These are phyloP conservation scores for Fusarium newnesense DNA, from an alignment of 2,329 filamentous ascomycete genomes.

Conservation along the genomic window DNA sequence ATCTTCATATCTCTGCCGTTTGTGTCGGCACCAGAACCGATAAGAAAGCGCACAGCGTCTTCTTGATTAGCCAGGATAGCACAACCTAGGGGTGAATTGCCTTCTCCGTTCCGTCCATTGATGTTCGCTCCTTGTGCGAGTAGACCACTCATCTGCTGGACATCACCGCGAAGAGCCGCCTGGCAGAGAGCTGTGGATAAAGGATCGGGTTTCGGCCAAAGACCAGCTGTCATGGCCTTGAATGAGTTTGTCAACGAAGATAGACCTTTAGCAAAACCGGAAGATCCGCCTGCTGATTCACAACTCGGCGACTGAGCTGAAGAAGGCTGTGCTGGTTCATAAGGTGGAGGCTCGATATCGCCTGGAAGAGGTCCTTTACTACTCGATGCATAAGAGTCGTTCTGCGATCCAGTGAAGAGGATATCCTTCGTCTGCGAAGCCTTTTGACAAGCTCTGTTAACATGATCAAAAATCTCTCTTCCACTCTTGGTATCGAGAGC, in stretches of 20 bases:
- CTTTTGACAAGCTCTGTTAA: conserved; percentile 28
- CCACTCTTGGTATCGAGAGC: conserved; percentile 31
- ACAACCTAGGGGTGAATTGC: conserved; percentile 49
- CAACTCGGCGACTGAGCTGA: conserved; percentile 8
- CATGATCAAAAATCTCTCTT: conserved; percentile 34
- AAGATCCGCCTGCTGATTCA: conserved; percentile 15
- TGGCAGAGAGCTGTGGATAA: conserved; percentile 52
- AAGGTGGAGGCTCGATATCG: conserved; percentile 40
- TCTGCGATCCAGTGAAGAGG: conserved; percentile 8
- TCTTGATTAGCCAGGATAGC: conserved; percentile 48
- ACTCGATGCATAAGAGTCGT: conserved; percentile 18
- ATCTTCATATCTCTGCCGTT: conserved; percentile 40
- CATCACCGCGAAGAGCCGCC: conserved; percentile 48
- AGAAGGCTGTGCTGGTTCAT: conserved; percentile 31
- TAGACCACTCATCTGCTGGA: conserved; percentile 47
- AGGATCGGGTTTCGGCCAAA: conserved; percentile 51
- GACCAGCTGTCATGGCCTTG: conserved; percentile 48
- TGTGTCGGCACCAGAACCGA: conserved; percentile 47
- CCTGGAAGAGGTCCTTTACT: conserved; percentile 23
- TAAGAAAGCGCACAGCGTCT: conserved; percentile 47
- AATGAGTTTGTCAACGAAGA: conserved; percentile 49
- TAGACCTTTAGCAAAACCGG: conserved; percentile 35
- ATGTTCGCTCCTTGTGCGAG: conserved; percentile 50
- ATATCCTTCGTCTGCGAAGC: conserved; percentile 34
- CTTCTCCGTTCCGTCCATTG: conserved; percentile 50